Evolutionary conservation across 768 basidiomycete species (phyloP), one percentile per base, ranked within the genome.

Genomic region (Cystobasidium tubakii): DNA sequence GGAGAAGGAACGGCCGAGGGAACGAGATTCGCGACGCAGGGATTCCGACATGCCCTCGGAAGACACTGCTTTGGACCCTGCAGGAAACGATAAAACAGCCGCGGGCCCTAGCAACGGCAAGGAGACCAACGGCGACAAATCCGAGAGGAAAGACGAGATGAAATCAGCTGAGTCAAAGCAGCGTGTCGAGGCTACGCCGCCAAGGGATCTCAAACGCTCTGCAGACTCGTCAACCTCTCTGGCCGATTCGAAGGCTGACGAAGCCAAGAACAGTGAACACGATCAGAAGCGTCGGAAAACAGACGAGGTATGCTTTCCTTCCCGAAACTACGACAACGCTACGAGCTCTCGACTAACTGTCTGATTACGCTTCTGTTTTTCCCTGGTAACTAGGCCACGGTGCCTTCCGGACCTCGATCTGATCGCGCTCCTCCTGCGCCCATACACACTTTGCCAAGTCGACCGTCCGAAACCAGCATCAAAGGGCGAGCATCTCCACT

Each of bases 1-100:
- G 9, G 80, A 81, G n/a, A 77, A 80, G 3, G 80, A 80, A 29
- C 55, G 76, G 12, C 79, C 79, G 1, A 46, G 71, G 29, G 75
- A 77, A 27, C 69, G 69, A 19, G 69, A 72, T 13, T 29, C 33
- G 3, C 31, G 66, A 29, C 57, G 15, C 57, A 60, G 23, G 29
- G 57, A 60, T 6, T 27, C 57, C 12, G 57, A 29, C 27, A 60
- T 15, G 27, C 33, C 6, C 13, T 27, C 57, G 4, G 46, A 50
- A 9, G 46, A n/a, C n/a, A 15, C 46, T 50, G 21, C n/a, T 4
- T 50, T 19, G 21, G 46, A 15, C 7, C n/a, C 46, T 21, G 4
- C 46, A 15, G 46, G 15, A 50, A 50, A 15, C 21, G 46, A 50
- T 19, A 50, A 50, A 4, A n/a, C 46, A 50, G 46, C n/a, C 4